Conservation (phyloP, 1,284 basidiomycete species). For the Ustilago lituana region DNA sequence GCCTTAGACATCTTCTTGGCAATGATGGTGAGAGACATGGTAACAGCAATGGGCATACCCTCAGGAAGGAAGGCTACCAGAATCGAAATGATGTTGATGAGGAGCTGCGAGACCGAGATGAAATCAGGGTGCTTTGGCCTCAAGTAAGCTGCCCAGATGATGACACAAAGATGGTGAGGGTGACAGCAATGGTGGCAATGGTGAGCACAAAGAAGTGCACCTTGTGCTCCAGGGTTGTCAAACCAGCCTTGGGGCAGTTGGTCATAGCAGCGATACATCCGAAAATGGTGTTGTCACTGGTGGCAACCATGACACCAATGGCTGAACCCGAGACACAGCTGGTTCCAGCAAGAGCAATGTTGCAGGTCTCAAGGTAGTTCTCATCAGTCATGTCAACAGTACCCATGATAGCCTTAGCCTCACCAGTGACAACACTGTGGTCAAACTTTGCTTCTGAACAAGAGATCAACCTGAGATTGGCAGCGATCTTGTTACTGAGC, state of each 20-base stretch:
- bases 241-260: slow-evolving; percentile 67
- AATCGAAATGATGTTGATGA: slow-evolving; percentile 72
- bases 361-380: slow-evolving; percentile 71
- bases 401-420: slow-evolving; percentile 72
- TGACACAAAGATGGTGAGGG: slow-evolving; percentile 71
- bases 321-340: slow-evolving; percentile 74
- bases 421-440: slow-evolving; percentile 75
- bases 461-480: slow-evolving; percentile 69
- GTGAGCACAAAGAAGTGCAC: slow-evolving; percentile 70
- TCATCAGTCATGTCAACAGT: slow-evolving; percentile 71
- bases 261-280: slow-evolving; percentile 67
- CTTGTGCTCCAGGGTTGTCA: slow-evolving; percentile 71
- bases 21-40: slow-evolving; percentile 76
- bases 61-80: slow-evolving; percentile 76
- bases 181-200: slow-evolving; percentile 70
- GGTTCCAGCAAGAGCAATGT: slow-evolving; percentile 76
- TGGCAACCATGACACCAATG: slow-evolving; percentile 72
- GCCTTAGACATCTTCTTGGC: slow-evolving; percentile 78
- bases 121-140: slow-evolving; percentile 71
- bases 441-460: slow-evolving; percentile 73
- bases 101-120: slow-evolving; percentile 73
- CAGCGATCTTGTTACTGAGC: slow-evolving; percentile 70
- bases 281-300: slow-evolving; percentile 72
- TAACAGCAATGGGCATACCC: slow-evolving; percentile 77
- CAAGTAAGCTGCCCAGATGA: slow-evolving; percentile 72